A percentile compares a stretch with the other conserved stretches of the same genome.
These are phyloP conservation scores for Calonectria pseudoreteaudii DNA, from an alignment of 2,329 filamentous ascomycete species.

Conservation along the genomic window DNA sequence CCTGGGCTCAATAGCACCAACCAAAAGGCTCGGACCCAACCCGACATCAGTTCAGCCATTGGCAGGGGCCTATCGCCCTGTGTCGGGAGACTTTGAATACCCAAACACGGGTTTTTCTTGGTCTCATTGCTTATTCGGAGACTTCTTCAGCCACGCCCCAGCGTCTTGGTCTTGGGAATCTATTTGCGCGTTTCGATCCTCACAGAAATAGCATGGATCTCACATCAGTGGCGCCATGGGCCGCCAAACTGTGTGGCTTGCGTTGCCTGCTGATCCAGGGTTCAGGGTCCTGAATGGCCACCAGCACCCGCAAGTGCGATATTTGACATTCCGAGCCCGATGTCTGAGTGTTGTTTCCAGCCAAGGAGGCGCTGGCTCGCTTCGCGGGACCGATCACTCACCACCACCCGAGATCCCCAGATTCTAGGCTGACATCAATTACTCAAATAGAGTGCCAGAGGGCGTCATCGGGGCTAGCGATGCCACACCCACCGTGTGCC, in stretches of 20 bases:
- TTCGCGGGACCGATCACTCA: not conserved
- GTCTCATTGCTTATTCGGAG: constrained; percentile 35
- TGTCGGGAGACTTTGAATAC: not conserved
- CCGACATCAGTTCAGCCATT: not conserved
- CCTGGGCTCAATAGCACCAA: not conserved
- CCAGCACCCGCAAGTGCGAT: not conserved
- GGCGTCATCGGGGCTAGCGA: constrained; percentile 15
- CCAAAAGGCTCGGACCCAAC: not conserved
- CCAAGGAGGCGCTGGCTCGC: not conserved
- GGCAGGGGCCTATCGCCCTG: not conserved
- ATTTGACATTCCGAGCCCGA: not conserved
- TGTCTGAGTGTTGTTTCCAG: not conserved
- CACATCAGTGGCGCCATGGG: not conserved
- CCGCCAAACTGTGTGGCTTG: constrained; percentile 1
- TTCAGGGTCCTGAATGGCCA: constrained; percentile 5
- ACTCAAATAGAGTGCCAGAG: not conserved
- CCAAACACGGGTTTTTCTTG: not conserved
- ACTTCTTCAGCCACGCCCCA: constrained; percentile 39
- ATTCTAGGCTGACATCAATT: constrained; percentile 1
- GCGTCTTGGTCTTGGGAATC: constrained; percentile 20
- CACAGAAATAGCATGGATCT: constrained; percentile 6
- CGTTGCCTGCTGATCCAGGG: constrained; percentile 10
- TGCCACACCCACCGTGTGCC: constrained; percentile 6
- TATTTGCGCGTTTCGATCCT: constrained; percentile 17
- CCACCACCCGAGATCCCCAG: constrained; percentile 15